These are phyloP conservation scores for Cryptococcus deneoformans DNA, from an alignment of 1,284 basidiomycete genomes.

Conservation along the genomic window DNA sequence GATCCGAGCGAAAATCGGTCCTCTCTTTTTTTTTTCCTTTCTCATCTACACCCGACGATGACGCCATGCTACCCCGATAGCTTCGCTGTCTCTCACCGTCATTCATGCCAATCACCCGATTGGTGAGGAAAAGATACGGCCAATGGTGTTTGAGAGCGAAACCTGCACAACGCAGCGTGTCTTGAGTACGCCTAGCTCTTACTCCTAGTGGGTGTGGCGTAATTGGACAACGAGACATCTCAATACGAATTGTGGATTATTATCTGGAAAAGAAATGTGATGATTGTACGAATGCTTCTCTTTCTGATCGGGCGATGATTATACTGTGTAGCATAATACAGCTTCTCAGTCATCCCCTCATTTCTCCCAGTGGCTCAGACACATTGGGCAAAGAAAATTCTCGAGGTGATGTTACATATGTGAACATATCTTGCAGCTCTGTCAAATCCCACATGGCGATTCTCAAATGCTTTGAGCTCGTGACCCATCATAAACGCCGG, in stretches of 20 bases:
- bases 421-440: constrained; percentile 5
- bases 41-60: constrained; percentile 4
- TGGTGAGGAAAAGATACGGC: background rate
- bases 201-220: constrained; percentile 2
- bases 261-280: no score
- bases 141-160: constrained; percentile 2
- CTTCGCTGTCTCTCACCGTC: constrained; percentile 4
- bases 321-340: background rate
- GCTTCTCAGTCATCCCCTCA: background rate
- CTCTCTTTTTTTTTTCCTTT: no score
- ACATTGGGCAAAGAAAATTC: constrained; percentile 13
- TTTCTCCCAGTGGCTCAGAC: background rate
- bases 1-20: no score
- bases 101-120: background rate
- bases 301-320: no score
- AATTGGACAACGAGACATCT: constrained; percentile 3
- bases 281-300: no score
- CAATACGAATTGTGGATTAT: background rate
- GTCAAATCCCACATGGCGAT: background rate
- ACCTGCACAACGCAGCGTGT: background rate
- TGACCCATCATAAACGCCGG: constrained; percentile 29
- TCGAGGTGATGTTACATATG: constrained; percentile 13
- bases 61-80: constrained; percentile 2
- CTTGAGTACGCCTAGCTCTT: constrained; percentile 6
- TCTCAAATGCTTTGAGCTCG: background rate